A percentile compares a stretch with the other conserved stretches of the same genome.
These are phyloP conservation scores for Trichosanthes truncata DNA, from an alignment of 306 rosid genomes.

Conservation along the genomic window DNA sequence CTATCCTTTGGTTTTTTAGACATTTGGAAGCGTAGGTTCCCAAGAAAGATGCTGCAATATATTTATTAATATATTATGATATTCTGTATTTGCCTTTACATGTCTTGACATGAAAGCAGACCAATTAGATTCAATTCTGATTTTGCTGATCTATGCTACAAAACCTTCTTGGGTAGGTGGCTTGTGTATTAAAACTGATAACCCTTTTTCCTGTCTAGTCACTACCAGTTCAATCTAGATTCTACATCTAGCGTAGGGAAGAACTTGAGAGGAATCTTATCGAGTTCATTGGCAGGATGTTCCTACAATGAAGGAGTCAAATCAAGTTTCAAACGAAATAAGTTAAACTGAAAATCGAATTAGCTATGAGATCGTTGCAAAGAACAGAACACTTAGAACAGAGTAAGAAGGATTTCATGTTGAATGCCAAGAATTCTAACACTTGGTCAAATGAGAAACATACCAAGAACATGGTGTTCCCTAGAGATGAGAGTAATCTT, in stretches of 20 bases:
- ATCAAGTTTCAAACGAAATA: neutral
- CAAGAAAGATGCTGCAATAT: neutral
- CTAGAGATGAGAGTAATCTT: no score
- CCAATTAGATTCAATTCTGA: neutral
- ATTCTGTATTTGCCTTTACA: neutral
- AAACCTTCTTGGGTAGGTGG: neutral
- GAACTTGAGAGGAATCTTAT: neutral
- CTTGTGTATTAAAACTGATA: neutral
- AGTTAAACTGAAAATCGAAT: neutral
- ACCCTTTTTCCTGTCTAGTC: neutral
- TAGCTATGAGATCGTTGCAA: neutral
- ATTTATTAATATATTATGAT: neutral
- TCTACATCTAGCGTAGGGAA: neutral
- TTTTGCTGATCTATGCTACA: neutral
- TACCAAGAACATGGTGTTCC: neutral
- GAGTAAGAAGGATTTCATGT: neutral
- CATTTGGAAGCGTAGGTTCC: neutral
- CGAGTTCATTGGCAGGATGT: neutral
- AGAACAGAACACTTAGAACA: neutral
- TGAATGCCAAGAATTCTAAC: neutral
- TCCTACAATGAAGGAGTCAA: neutral
- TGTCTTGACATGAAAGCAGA: neutral
- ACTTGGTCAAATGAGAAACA: neutral
- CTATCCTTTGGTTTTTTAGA: neutral
- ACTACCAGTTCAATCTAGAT: neutral